Evolutionary conservation across 352 stramenopile genomes (phyloP).

Genomic region (Pythium plurisporium): DNA sequence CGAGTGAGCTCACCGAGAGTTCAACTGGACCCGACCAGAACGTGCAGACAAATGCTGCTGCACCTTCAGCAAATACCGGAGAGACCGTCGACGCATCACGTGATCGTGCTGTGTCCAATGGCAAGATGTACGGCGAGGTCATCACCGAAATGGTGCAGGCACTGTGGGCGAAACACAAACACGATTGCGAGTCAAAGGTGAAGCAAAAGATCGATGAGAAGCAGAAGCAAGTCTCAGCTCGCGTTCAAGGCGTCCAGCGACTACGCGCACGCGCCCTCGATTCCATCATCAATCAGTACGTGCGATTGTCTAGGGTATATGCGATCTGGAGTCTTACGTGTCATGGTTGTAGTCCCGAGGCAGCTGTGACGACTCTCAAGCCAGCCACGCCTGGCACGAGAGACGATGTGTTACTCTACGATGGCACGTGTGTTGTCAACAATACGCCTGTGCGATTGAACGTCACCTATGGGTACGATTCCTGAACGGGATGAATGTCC

Average conservation of each 20-base stretch:
- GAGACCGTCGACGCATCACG: constrained; percentile 6
- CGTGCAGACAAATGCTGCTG: not conserved
- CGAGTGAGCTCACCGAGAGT: too few species aligned
- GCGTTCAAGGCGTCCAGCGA: constrained; percentile 54
- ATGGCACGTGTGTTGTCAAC: constrained; percentile 72
- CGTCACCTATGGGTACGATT: constrained; percentile 66
- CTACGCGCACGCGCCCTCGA: constrained; percentile 52
- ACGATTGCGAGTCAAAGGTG: constrained; percentile 50
- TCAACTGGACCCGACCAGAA: too few species aligned
- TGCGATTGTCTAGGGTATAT: not conserved
- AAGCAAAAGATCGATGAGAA: constrained; percentile 80
- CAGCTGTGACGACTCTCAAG: constrained; percentile 45
- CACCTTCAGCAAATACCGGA: not conserved
- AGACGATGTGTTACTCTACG: constrained; percentile 75
- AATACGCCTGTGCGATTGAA: constrained; percentile 64
- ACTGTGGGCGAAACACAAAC: constrained; percentile 54
- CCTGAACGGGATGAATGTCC: not conserved
- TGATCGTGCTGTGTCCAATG: constrained; percentile 8
- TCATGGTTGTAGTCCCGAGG: constrained; percentile 30
- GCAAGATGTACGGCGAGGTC: constrained; percentile 63
- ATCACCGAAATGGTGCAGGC: constrained; percentile 68
- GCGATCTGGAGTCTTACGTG: not conserved
- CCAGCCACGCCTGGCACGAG: constrained; percentile 25
- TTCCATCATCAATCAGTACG: constrained; percentile 64
- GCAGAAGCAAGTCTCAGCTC: constrained; percentile 55